Conservation (phyloP, 2,329 filamentous ascomycete genomes). For the Alternaria sp. region DNA sequence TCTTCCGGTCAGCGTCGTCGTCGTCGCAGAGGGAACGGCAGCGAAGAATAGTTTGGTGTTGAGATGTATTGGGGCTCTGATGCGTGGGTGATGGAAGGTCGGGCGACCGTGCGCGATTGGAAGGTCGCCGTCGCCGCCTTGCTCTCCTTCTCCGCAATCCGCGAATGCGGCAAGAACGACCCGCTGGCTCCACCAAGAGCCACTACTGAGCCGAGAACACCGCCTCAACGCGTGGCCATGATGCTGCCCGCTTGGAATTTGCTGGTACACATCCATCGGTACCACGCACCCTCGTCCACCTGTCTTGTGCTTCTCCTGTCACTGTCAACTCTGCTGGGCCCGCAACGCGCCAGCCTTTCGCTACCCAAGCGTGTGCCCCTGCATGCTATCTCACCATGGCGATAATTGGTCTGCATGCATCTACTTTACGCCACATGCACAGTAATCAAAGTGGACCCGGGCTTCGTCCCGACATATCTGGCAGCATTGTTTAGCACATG, state of each 20-base stretch:
- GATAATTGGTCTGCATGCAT: slow-evolving; percentile 10
- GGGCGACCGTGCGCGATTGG: slow-evolving; percentile 32
- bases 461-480: not conserved
- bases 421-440: slow-evolving; percentile 10
- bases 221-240: slow-evolving; percentile 4
- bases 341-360: slow-evolving; percentile 8
- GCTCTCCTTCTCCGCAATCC: slow-evolving; percentile 34
- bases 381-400: slow-evolving; percentile 3
- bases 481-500: not conserved
- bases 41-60: slow-evolving; percentile 15
- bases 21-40: slow-evolving; percentile 6
- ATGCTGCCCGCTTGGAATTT: not conserved
- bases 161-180: slow-evolving; percentile 36
- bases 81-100: slow-evolving; percentile 17
- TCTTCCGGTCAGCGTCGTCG: slow-evolving; percentile 6
- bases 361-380: slow-evolving; percentile 15
- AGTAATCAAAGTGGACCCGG: not conserved
- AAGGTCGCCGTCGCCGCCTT: slow-evolving; percentile 30
- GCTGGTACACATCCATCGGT: not conserved
- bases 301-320: slow-evolving; percentile 1
- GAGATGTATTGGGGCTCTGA: slow-evolving; percentile 10
- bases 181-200: slow-evolving; percentile 26
- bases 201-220: slow-evolving; percentile 16
- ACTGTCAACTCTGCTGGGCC: not conserved
- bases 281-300: not conserved